Percentiles rank a stretch among this genome's conserved stretches.
phyloP scores from a whole-genome alignment of 805 yeast genomes.

The Pichia thaimueangensis region DNA sequence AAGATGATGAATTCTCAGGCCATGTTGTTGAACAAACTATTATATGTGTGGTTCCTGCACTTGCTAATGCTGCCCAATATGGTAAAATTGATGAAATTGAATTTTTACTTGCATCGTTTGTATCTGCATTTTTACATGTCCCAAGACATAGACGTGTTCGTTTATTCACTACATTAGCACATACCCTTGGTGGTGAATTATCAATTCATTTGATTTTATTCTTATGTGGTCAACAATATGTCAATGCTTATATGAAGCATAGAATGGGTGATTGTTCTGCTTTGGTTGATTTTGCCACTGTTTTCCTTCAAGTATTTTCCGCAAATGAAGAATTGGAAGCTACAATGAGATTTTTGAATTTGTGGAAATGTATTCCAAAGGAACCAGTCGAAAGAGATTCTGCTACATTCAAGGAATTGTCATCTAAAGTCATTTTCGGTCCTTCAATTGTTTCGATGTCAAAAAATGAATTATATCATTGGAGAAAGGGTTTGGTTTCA shows the following conservation, averaged over 20 bases:
- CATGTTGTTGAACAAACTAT: constrained; percentile 92
- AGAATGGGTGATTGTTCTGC: constrained; percentile 62
- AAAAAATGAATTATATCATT: constrained; percentile 39
- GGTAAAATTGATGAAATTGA: constrained; percentile 63
- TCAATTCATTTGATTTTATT: constrained; percentile 70
- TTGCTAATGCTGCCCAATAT: constrained; percentile 44
- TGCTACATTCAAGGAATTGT: constrained; percentile 33
- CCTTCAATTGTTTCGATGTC: constrained; percentile 48
- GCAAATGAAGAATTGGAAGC: constrained; percentile 63
- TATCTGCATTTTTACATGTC: constrained; percentile 91
- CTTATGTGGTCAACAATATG: constrained; percentile 75
- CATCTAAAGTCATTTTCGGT: constrained; percentile 56
- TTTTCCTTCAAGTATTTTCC: constrained; percentile 62
- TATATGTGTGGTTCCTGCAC: constrained; percentile 83
- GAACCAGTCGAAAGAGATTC: constrained; percentile 34
- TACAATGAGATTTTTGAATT: constrained; percentile 40
- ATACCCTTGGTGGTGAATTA: constrained; percentile 60
- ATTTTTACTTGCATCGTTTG: constrained; percentile 78
- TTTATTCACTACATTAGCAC: constrained; percentile 69
- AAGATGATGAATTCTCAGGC: constrained; percentile 92
- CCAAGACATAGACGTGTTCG: constrained; percentile 94
- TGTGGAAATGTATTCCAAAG: constrained; percentile 46
- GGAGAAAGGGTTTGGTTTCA: constrained; percentile 47
- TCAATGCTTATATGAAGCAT: constrained; percentile 45
- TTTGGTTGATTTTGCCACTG: constrained; percentile 62